Conservation (phyloP, 2,329 filamentous ascomycete species). For the Cladobotryum mycophilum region DNA sequence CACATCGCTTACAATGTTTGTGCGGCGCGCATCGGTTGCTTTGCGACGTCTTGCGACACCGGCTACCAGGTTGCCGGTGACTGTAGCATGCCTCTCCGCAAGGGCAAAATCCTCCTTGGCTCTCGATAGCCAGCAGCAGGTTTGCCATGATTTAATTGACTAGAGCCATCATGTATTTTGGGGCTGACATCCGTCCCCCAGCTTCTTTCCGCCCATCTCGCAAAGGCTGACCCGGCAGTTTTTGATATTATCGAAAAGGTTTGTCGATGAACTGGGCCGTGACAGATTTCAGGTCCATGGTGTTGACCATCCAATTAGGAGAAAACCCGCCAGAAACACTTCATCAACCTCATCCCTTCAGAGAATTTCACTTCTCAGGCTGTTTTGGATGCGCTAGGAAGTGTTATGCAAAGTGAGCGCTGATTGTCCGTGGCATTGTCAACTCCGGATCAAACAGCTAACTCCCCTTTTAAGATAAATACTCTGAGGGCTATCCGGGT, state of each 20-base stretch:
- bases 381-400: conserved; percentile 83
- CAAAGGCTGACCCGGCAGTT: conserved; percentile 79
- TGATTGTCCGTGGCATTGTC: not conserved
- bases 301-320: conserved; percentile 50
- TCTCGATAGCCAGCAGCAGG: conserved; percentile 55
- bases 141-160: conserved; percentile 21
- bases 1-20: not conserved
- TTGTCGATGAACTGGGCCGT: not conserved
- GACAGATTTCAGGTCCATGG: not conserved
- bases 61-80: conserved; percentile 17
- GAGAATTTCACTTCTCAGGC: conserved; percentile 95
- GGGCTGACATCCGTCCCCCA: conserved; percentile 29
- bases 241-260: conserved; percentile 90
- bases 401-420: conserved; percentile 81
- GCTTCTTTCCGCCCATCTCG: conserved; percentile 73
- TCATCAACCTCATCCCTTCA: conserved; percentile 93
- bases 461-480: conserved; percentile 64
- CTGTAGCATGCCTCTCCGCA: conserved; percentile 21
- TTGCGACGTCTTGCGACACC: conserved; percentile 36
- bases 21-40: conserved; percentile 44
- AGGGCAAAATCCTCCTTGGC: conserved; percentile 41
- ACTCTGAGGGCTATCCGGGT: conserved; percentile 96
- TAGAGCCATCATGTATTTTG: conserved; percentile 13
- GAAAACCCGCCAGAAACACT: conserved; percentile 93
- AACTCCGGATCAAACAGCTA: conserved; percentile 17